Base-by-base conservation (phyloP, 495 filamentous ascomycete genomes). In the Trichocladium uniseriatum region DNA sequence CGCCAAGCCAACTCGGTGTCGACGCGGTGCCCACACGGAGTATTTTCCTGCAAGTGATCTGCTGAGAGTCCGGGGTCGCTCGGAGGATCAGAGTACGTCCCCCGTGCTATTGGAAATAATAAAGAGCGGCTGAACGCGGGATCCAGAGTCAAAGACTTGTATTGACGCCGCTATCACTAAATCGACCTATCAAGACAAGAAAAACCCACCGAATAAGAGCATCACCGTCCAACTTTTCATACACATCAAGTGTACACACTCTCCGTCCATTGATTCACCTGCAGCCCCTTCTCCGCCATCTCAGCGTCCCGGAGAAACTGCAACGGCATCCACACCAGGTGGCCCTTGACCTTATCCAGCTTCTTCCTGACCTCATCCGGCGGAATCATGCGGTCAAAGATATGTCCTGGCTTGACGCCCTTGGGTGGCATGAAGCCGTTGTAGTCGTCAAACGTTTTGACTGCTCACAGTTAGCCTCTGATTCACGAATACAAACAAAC, bases 281-380 rank as follows among this genome's bases (percentile, higher is more conserved):
- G 71, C 48, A 75, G 56, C 0, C 91, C 92, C 58, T 77, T 83
- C 70, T 96, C 92, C 0, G 89, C 91, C 91, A 96, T 92, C 55
- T 83, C 74, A 0, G 83, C 90, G 55, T 95, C 84, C 51, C 74
- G 69, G 58, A 96, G 65, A 59, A 94, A 97, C 35, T 91, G 79
- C 55, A 96, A 59, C 40, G 89, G 90, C 83, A 95, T 87, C 91
- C 91, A 96, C 0, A 98, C 89, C 22, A 98, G 63, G 72, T 96
- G 92, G 0, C 91, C 92, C 64, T 79, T 84, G 60, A 96, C 79
- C 53, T 78, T 68, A 59, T 87, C 83, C 28, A 98, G 70, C 64
- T 88, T 87, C 59, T 75, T 55, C 19, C 85, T 75, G 13, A 94
- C 80, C 38, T 91, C 82, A 19, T 78, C 64, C 0, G 75, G 74